These are phyloP conservation scores for Nicotiana knightiana DNA, from an alignment of 257 asterid genomes.

Conservation along the genomic window DNA sequence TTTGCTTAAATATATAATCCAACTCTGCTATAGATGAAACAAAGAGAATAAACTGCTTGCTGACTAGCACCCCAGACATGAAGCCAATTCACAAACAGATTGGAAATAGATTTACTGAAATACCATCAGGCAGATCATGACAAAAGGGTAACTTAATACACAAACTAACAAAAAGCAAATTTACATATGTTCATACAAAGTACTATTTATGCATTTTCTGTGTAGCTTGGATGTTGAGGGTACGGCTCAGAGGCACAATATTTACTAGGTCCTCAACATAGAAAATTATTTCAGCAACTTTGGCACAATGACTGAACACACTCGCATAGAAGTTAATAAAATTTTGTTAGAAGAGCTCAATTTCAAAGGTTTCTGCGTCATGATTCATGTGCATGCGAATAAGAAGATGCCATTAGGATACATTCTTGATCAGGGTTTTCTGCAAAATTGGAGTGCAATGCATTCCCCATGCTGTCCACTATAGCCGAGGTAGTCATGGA, in stretches of 20 bases:
- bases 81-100: background rate
- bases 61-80: background rate
- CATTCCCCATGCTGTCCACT: constrained; percentile 88
- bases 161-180: background rate
- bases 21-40: background rate
- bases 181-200: background rate
- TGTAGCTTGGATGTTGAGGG: constrained; percentile 5
- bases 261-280: background rate
- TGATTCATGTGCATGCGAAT: constrained; percentile 6
- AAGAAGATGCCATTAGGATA: constrained; percentile 50
- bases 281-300: background rate
- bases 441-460: constrained; percentile 81
- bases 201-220: background rate
- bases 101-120: background rate
- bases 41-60: constrained; percentile 1
- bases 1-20: background rate
- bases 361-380: background rate
- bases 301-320: background rate
- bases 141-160: background rate
- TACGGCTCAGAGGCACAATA: background rate
- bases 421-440: constrained; percentile 95
- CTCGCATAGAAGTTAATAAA: background rate
- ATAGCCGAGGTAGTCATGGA: constrained; percentile 96
- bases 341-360: background rate
- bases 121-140: background rate